A percentile compares a stretch with the other conserved stretches of the same genome.
These are phyloP conservation scores for Sindora glabra DNA, from an alignment of 306 rosid species.

Conservation along the genomic window DNA sequence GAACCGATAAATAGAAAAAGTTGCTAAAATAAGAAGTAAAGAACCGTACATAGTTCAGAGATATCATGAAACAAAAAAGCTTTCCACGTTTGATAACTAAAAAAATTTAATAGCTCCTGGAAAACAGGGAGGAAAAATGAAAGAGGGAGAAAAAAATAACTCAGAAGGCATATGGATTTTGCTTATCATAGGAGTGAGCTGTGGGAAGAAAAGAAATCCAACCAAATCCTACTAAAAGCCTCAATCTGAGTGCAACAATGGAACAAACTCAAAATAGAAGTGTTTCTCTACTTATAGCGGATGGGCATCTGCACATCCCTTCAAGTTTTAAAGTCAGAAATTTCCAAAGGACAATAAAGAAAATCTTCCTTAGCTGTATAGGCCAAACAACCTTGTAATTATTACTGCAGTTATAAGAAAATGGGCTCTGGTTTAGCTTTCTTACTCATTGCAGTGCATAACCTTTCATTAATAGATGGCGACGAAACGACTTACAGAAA, in stretches of 20 bases:
- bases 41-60: background rate
- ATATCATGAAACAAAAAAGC: background rate
- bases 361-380: background rate
- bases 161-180: background rate
- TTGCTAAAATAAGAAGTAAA: no score
- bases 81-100: no score
- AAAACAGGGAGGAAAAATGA: background rate
- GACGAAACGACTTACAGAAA: conserved; percentile 56
- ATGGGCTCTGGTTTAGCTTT: background rate
- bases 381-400: background rate
- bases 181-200: background rate
- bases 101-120: no score
- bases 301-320: no score
- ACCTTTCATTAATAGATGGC: background rate
- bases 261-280: background rate
- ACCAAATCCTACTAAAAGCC: background rate
- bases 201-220: background rate
- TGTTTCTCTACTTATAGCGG: background rate
- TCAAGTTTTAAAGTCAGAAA: background rate
- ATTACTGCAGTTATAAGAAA: background rate
- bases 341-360: background rate
- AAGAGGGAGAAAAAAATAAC: background rate
- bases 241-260: background rate
- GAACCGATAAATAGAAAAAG: no score
- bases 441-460: background rate